Conservation (phyloP, 768 basidiomycete genomes). For the Suillus fuscotomentosus region DNA sequence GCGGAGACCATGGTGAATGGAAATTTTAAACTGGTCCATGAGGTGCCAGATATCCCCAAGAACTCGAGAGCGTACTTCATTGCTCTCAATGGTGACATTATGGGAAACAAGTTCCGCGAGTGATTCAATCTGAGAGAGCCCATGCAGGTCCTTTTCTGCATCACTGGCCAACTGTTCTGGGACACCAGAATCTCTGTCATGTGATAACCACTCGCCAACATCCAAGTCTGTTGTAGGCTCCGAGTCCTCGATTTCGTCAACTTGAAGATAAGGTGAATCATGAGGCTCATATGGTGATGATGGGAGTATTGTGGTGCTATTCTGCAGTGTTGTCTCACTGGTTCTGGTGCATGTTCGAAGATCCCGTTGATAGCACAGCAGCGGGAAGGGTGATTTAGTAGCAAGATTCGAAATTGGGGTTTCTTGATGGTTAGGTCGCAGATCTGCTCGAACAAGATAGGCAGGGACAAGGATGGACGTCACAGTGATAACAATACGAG, state of each 20-base stretch:
- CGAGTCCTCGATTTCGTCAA: no score
- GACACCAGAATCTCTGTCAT: no score
- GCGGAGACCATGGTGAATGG: background rate
- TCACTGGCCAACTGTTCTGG: background rate
- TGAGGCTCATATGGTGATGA: background rate
- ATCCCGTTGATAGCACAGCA: background rate
- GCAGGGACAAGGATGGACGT: conserved; percentile 4
- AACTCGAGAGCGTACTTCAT: background rate
- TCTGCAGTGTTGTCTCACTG: no score
- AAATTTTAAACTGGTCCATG: conserved; percentile 1
- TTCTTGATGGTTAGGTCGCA: background rate
- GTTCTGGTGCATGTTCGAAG: background rate
- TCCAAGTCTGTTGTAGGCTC: no score
- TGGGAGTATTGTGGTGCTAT: no score
- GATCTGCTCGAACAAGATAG: conserved; percentile 1
- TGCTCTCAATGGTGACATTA: background rate
- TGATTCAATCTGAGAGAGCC: background rate
- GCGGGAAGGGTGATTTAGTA: background rate
- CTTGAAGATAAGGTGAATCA: no score
- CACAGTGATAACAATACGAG: background rate
- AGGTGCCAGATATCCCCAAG: background rate
- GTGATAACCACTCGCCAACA: no score
- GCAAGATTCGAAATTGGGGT: background rate
- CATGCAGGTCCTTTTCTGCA: background rate
- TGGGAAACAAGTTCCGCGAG: background rate